These are phyloP conservation scores for Aureobasidium zeae DNA, from an alignment of 2,329 filamentous ascomycete genomes.

Conservation along the genomic window DNA sequence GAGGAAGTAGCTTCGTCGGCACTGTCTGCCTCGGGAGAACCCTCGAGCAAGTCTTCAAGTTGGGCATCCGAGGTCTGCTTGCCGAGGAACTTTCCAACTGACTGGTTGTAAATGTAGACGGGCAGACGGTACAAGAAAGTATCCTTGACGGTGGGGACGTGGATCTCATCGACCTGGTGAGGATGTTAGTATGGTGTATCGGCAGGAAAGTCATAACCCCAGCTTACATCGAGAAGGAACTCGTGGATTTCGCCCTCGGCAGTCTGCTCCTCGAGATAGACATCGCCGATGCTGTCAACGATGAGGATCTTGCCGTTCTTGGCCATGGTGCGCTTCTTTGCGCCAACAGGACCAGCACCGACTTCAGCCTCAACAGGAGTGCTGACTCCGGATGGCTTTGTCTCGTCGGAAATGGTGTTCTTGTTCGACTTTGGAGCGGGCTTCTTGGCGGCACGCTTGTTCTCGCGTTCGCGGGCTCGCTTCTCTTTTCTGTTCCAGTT, in stretches of 20 bases:
- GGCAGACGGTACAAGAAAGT: conserved; percentile 77
- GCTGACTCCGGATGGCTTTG: conserved; percentile 42
- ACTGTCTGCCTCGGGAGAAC: conserved; percentile 30
- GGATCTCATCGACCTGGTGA: conserved; percentile 64
- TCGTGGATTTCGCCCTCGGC: conserved; percentile 77
- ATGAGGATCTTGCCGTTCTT: conserved; percentile 94
- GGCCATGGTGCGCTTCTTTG: conserved; percentile 78
- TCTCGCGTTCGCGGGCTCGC: conserved; percentile 77
- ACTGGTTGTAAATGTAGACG: conserved; percentile 55
- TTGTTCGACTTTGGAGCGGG: conserved; percentile 41
- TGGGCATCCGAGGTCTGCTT: conserved; percentile 27
- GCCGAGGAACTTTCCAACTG: conserved; percentile 35
- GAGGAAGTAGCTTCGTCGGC: conserved; percentile 29
- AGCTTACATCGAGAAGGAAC: conserved; percentile 76
- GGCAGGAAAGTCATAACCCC: conserved; percentile 19
- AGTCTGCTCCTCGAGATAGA: conserved; percentile 86
- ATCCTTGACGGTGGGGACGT: conserved; percentile 65
- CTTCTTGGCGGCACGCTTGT: conserved; percentile 56
- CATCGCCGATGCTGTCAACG: conserved; percentile 83
- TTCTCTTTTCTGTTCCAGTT: conserved; percentile 71
- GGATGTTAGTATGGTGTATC: conserved; percentile 19
- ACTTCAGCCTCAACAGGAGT: conserved; percentile 45
- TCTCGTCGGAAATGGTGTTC: conserved; percentile 40
- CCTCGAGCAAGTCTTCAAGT: conserved; percentile 29
- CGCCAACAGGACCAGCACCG: conserved; percentile 55